Evolutionary conservation across 1,139 yeast genomes (phyloP), one percentile per base, ranked within the genome.

Genomic region (Kodamaea alishanica): DNA sequence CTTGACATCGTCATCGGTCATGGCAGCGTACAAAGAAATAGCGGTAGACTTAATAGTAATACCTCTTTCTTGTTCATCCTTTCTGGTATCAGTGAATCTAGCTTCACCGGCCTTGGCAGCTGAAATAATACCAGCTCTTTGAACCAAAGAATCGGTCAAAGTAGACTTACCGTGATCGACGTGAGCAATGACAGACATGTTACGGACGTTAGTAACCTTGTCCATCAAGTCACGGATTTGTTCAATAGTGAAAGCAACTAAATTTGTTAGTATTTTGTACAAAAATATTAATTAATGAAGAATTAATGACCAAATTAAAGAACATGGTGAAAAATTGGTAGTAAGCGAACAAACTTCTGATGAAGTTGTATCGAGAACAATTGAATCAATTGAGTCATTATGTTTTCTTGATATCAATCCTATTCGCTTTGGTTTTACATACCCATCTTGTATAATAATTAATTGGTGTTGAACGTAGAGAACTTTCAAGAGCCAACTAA

Each of bases 101-200:
- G 97, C 97, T 68, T 92, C 97, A 83, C 98, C 98, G 54, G 97
- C 97, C 81, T 88, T 89, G 67, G 96, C 97, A 65, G 97, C 97
- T 45, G 98, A 92, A 66, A 92, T 92, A 72, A 92, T 92, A 87
- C 98, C 98, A 60, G 98, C 97, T 67, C 84, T 85, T 80, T 90
- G 97, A 63, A 92, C 97, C 70, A 92, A 85, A 55, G 97, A 90
- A 77, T 92, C 98, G 73, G 98, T 89, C 75, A 92, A 84, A 64
- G 98, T 92, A 58, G 97, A 89, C 77, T 92, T 92, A 79, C 98
- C 98, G 83, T 92, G 98, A 83, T 92, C 98, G 85, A 92, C 97
- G 86, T 92, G 98, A 70, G 98, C 98, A 84, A 92, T 92, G 76
- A 92, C 98, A 75, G 97, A 92, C 95, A 92, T 92, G 95, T 92